Conservation (phyloP, 768 basidiomycete species). For the Tricholoma bakamatsutake region DNA sequence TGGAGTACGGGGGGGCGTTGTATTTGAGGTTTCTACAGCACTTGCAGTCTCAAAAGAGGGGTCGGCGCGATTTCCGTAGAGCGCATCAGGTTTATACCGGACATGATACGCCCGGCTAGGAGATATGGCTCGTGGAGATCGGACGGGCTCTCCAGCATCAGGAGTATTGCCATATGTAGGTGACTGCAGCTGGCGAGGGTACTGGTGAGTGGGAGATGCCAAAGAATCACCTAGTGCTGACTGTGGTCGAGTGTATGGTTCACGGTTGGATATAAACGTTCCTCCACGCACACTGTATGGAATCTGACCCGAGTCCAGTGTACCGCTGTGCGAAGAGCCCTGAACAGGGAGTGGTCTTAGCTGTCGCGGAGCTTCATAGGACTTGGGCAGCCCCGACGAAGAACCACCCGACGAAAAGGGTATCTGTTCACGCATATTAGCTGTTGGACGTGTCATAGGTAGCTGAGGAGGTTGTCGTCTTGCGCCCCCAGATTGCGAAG, state of each 20-base stretch:
- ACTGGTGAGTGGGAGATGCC: conserved; percentile 31
- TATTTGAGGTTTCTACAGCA: conserved; percentile 36
- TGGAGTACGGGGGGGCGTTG: conserved; percentile 58
- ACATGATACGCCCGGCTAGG: conserved; percentile 29
- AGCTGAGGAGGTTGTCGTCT: conserved; percentile 28
- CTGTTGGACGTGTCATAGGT: conserved; percentile 26
- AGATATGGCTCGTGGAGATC: conserved; percentile 35
- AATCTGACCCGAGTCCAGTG: conserved; percentile 25
- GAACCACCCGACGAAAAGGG: conserved; percentile 16
- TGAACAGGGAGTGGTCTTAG: conserved; percentile 37
- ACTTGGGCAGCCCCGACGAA: conserved; percentile 33
- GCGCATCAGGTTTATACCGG: conserved; percentile 26
- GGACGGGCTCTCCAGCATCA: conserved; percentile 30
- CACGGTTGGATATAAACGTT: conserved; percentile 37
- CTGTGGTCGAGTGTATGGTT: conserved; percentile 57
- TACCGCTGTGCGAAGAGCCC: conserved; percentile 28
- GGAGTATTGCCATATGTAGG: conserved; percentile 30
- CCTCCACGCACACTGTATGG: conserved; percentile 22
- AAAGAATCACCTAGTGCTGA: conserved; percentile 53
- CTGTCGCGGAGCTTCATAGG: conserved; percentile 35
- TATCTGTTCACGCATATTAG: conserved; percentile 16
- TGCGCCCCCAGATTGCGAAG: conserved; percentile 26
- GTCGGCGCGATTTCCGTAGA: conserved; percentile 27
- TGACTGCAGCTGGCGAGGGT: conserved; percentile 28
- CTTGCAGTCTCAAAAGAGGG: conserved; percentile 31